Evolutionary conservation across 2,329 filamentous ascomycete species (phyloP), one percentile per base, ranked within the genome.

Genomic region (Parastagonospora nodorum): DNA sequence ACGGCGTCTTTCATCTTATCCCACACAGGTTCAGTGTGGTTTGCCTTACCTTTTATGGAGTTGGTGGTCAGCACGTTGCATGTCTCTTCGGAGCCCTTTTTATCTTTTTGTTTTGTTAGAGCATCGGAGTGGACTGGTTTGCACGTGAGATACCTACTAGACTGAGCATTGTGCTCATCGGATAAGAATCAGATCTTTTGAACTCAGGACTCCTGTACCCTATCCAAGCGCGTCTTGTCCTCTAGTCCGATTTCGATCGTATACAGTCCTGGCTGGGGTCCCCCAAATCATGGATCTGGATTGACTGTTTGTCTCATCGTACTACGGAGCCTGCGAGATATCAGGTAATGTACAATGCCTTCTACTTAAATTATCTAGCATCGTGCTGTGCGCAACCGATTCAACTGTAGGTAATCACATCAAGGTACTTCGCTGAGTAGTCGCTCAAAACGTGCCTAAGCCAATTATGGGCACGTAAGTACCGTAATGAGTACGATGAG

Each of bases 111-210:
- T 41, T 37, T 16, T 5, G 33, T 4, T 14, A 3, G 12, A 37
- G 14, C 10, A n/a, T 29, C 32, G 5, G 19, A 12, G 10, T 4
- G 28, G 14, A 15, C 36, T 15, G 32, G 32, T 27, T 19, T 16
- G 32, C 15, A 31, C 30, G 30, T 32, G 32, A 31, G 46, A n/a
- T 33, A 24, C 19, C 19, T 39, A 46, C 6, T 43, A 33, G 46
- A 39, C 27, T 14, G 28, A 9, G 28, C 27, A 11, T 15, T 27
- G 31, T 12, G 14, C 40, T 42, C 39, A 14, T 33, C 24, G 33
- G 27, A 42, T 14, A 53, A 51, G 47, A 53, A 55, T 51, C 11
- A 35, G 29, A 55, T 31, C 19, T 16, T 19, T 33, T 24, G 19
- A 42, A 32, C 9, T 33, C 2, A 45, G 19, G 19, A 24, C 19